phyloP scores from a whole-genome alignment of 352 stramenopile species.

The Pythium insidiosum region DNA sequence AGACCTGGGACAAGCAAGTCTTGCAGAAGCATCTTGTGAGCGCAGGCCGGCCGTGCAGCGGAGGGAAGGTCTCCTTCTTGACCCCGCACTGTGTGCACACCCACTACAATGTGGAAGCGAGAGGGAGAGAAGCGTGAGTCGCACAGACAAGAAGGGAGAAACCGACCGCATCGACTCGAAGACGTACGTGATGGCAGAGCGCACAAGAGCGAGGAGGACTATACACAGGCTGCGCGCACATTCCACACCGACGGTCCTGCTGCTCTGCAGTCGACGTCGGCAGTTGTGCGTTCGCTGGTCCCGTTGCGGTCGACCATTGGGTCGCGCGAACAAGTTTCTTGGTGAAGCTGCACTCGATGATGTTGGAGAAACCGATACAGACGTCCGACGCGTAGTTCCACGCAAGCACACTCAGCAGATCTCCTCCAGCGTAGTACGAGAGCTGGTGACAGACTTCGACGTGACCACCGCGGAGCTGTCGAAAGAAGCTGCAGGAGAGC shows the following conservation, averaged over 20 bases:
- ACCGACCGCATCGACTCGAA: not conserved
- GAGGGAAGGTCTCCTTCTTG: constrained; percentile 32
- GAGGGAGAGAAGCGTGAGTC: no score
- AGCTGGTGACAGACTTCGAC: constrained; percentile 63
- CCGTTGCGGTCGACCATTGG: constrained; percentile 4
- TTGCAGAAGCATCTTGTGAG: constrained; percentile 51
- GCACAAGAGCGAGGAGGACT: constrained; percentile 32
- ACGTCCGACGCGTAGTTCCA: constrained; percentile 36
- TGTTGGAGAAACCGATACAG: constrained; percentile 25
- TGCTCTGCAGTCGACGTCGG: constrained; percentile 14
- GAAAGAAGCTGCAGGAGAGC: constrained; percentile 61
- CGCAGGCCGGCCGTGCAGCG: constrained; percentile 6
- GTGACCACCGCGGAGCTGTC: constrained; percentile 36
- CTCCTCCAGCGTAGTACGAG: constrained; percentile 42
- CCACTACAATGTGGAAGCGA: no score
- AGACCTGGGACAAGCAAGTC: constrained; percentile 38
- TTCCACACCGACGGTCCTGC: constrained; percentile 34
- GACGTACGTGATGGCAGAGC: constrained; percentile 30
- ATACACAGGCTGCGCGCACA: constrained; percentile 28
- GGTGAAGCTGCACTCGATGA: constrained; percentile 36
- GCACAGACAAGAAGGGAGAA: not conserved
- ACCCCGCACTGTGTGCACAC: constrained; percentile 40
- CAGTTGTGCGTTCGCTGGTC: not conserved
- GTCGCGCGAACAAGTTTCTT: constrained; percentile 58
- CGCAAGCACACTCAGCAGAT: constrained; percentile 31